Percentiles rank a stretch among this genome's conserved stretches.
phyloP scores from a whole-genome alignment of 192 early-diverging fungal genomes.

The Backusella macrospora region DNA sequence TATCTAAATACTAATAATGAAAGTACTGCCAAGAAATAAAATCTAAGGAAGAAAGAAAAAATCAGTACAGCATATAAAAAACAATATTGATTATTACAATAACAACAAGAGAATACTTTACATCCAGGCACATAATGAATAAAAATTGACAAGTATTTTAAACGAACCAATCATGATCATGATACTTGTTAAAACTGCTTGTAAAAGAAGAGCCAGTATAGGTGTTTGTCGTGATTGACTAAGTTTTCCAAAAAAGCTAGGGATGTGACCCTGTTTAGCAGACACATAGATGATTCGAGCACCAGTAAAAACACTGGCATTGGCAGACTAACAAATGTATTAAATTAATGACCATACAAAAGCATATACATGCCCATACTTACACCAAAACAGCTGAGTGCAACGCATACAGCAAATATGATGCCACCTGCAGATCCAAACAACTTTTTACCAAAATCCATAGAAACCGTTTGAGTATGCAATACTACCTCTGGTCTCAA shows the following conservation, averaged over 20 bases:
- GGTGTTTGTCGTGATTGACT: slow-evolving; percentile 63
- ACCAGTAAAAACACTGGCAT: slow-evolving; percentile 76
- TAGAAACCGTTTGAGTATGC: slow-evolving; percentile 65
- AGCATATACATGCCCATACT: background rate
- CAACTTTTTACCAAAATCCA: slow-evolving; percentile 72
- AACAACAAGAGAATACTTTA: slow-evolving; percentile 35
- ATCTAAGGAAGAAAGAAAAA: slow-evolving; percentile 25
- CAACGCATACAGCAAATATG: slow-evolving; percentile 71
- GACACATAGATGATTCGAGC: slow-evolving; percentile 72
- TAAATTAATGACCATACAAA: background rate
- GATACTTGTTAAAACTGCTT: slow-evolving; percentile 60
- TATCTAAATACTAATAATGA: slow-evolving; percentile 65
- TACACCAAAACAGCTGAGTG: slow-evolving; percentile 70
- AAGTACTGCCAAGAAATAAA: slow-evolving; percentile 70
- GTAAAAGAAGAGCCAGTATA: slow-evolving; percentile 64
- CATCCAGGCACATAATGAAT: slow-evolving; percentile 75
- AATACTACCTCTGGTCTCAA: slow-evolving; percentile 69
- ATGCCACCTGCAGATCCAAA: slow-evolving; percentile 71
- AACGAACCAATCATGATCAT: slow-evolving; percentile 69
- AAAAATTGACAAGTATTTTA: slow-evolving; percentile 74
- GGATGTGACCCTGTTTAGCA: slow-evolving; percentile 66
- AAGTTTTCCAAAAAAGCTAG: slow-evolving; percentile 68
- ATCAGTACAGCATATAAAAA: no score
- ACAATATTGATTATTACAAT: background rate
- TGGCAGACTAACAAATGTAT: slow-evolving; percentile 57